These are phyloP conservation scores for Chaetomiaceae sp. DNA, from an alignment of 2,329 filamentous ascomycete genomes.

Conservation along the genomic window DNA sequence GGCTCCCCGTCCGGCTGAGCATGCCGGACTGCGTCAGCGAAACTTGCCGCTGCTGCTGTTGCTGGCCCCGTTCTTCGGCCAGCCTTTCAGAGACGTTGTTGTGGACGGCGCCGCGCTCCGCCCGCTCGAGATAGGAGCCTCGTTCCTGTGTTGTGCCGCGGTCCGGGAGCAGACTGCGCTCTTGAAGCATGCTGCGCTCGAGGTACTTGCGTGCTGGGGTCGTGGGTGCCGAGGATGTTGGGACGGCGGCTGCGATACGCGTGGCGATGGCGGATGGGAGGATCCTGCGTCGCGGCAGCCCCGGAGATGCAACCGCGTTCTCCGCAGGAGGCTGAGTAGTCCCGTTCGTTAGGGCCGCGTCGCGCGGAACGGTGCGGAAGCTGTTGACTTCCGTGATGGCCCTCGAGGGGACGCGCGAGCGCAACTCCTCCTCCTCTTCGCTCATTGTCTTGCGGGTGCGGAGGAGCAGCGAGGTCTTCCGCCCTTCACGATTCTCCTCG, in stretches of 20 bases:
- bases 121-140: conserved; percentile 2
- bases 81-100: conserved; percentile 35
- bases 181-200: conserved; percentile 33
- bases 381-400: conserved; percentile 52
- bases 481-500: conserved; percentile 39
- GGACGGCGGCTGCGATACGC: conserved; percentile 40
- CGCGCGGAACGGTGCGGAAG: conserved; percentile 35
- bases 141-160: not conserved
- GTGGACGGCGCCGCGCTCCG: conserved; percentile 4
- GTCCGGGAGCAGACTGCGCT: not conserved
- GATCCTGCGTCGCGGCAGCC: conserved; percentile 51
- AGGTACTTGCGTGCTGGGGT: conserved; percentile 43
- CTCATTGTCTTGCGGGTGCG: conserved; percentile 43
- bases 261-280: conserved; percentile 46
- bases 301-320: conserved; percentile 38
- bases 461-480: conserved; percentile 47
- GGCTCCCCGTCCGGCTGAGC: conserved; percentile 43
- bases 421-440: conserved; percentile 47
- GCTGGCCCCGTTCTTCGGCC: conserved; percentile 40
- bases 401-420: conserved; percentile 54
- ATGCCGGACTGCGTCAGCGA: conserved; percentile 41
- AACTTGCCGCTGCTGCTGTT: conserved; percentile 42
- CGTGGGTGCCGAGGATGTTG: conserved; percentile 36
- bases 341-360: conserved; percentile 31
- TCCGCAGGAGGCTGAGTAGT: conserved; percentile 35